Base-by-base conservation (phyloP, 1,284 basidiomycete genomes). In the Melanopsichium pennsylvanicum region DNA sequence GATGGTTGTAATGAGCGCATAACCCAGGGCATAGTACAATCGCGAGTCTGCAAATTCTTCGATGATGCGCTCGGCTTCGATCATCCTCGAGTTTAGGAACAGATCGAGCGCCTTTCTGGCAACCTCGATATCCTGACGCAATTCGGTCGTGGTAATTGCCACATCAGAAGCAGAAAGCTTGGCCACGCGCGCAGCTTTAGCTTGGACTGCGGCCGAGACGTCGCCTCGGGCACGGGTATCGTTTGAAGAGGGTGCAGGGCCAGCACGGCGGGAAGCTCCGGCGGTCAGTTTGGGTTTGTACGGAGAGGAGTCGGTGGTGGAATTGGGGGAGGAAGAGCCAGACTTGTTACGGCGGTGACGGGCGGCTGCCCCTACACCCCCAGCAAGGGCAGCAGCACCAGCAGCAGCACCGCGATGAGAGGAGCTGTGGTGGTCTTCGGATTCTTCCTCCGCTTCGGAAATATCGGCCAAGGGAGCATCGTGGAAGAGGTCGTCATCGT, bases 71-170 rank as follows among this genome's bases (percentile, higher is more conserved):
- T 81, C 76, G 46, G 79, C 79, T 45, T 80, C 78, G 29, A 76
- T 49, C 79, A 81, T 81, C 37, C 72, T 54, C 25, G 72, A 76
- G 63, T 80, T 81, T 37, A 81, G 67, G 60, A 81, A 81, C n/a
- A 80, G 69, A 54, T 80, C 58, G 41, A 81, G 61, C 4, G 76
- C 76, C 6, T 62, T 36, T 21, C 67, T 57, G 1, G 76, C 76
- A 5, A 55, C 59, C 15, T 57, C 58, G 32, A 81, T 60, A 56
- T 80, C 79, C 3, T 54, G 54, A 13, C 54, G 48, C 35, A 81
- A 56, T 38, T 78, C 60, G 5, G 60, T 57, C 2, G 62, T n/a
- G 19, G 31, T 31, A 38, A 72, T 66, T 42, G 22, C 31, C 8
- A 80, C 78, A 34, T 81, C 78, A 23, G 44, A 22, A 18, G 58